Conservation (phyloP, 371 early-diverging fungal genomes). For the Parasitella parasitica region DNA sequence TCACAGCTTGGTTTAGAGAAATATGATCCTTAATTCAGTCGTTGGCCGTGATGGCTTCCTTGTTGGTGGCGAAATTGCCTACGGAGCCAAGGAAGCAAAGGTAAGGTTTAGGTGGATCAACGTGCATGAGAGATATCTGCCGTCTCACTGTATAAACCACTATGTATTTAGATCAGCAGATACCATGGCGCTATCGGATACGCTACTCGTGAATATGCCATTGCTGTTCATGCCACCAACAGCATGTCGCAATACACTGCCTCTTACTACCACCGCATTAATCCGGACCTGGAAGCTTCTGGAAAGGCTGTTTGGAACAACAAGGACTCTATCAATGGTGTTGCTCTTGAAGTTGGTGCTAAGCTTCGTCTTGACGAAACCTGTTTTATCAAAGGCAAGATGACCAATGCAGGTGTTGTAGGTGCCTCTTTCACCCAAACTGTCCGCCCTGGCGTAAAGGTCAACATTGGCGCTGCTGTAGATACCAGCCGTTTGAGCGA, state of each 20-base stretch:
- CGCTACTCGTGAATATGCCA: constrained; percentile 80
- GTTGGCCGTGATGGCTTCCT: constrained; percentile 81
- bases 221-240: constrained; percentile 81
- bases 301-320: constrained; percentile 90
- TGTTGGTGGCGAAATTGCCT: constrained; percentile 89
- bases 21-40: constrained; percentile 49
- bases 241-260: constrained; percentile 75
- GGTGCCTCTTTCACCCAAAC: constrained; percentile 77
- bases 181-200: constrained; percentile 87
- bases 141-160: too few species aligned
- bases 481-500: constrained; percentile 90
- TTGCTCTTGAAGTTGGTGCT: constrained; percentile 93
- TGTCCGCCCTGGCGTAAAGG: constrained; percentile 93
- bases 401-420: constrained; percentile 90
- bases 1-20: constrained; percentile 23
- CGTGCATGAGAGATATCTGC: background rate
- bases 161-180: constrained; percentile 59
- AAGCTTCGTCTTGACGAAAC: constrained; percentile 87
- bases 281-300: constrained; percentile 86
- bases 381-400: constrained; percentile 94
- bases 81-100: constrained; percentile 83
- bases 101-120: constrained; percentile 20
- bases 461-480: constrained; percentile 87
- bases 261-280: constrained; percentile 95
- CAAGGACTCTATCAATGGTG: constrained; percentile 60